Conservation (phyloP, 257 asterid genomes). For the Echium plantagineum region DNA sequence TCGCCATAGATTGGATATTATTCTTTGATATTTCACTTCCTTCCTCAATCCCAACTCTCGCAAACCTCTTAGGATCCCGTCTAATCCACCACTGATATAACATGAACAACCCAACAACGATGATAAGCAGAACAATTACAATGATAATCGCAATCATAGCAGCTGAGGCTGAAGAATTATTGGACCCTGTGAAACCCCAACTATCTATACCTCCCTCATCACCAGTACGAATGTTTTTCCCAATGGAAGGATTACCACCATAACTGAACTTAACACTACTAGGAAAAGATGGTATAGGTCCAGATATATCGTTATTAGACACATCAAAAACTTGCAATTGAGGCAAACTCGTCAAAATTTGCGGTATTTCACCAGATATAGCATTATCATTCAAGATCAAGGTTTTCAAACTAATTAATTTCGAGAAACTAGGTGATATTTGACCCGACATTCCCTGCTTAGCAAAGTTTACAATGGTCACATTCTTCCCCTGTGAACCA, state of each 20-base stretch:
- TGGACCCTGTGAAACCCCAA: too few relatives aligned
- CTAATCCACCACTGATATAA: too few relatives aligned
- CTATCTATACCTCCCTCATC: constrained; percentile 22
- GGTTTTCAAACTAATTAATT: constrained; percentile 58
- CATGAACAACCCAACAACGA: too few relatives aligned
- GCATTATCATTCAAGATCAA: constrained; percentile 54
- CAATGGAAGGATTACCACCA: constrained; percentile 46
- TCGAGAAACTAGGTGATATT: constrained; percentile 61
- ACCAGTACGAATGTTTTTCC: constrained; percentile 20
- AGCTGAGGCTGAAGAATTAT: constrained; percentile 18
- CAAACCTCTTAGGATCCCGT: too few relatives aligned
- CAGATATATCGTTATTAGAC: constrained; percentile 63
- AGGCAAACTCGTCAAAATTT: constrained; percentile 42
- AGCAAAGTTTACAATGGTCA: constrained; percentile 41
- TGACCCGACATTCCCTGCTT: constrained; percentile 48
- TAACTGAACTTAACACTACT: constrained; percentile 27
- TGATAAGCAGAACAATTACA: too few relatives aligned
- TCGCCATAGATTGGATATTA: too few relatives aligned
- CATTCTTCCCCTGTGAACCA: constrained; percentile 47
- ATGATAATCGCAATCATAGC: constrained; percentile 5
- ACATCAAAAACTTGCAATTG: constrained; percentile 61
- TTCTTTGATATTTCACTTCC: too few relatives aligned
- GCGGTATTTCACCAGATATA: constrained; percentile 58
- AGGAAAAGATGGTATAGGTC: constrained; percentile 46
- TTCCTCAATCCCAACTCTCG: too few relatives aligned